Evolutionary conservation across 2,329 filamentous ascomycete species (phyloP).

Genomic region (Exutisphaerella laricina): DNA sequence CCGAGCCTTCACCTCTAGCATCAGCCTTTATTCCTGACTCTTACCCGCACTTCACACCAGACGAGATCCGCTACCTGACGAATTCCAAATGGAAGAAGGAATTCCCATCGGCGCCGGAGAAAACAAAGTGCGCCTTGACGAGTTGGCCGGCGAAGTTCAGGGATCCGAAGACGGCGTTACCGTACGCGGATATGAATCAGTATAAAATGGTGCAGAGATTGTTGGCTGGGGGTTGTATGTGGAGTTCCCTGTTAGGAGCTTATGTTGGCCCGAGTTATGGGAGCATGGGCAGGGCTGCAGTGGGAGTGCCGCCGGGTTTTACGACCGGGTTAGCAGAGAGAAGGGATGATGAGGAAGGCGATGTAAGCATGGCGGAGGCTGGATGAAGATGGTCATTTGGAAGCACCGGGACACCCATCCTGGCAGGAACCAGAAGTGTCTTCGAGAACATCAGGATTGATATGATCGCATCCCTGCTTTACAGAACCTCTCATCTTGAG

Average conservation of each 20-base stretch:
- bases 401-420: not conserved
- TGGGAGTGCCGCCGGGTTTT: slow-evolving; percentile 77
- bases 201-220: slow-evolving; percentile 78
- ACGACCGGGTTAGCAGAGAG: slow-evolving; percentile 5
- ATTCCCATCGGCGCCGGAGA: slow-evolving; percentile 31
- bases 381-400: slow-evolving; percentile 1
- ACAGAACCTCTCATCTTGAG: too few species aligned
- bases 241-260: slow-evolving; percentile 73
- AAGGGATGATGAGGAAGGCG: not conserved
- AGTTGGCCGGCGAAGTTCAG: slow-evolving; percentile 67
- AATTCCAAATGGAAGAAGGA: slow-evolving; percentile 41
- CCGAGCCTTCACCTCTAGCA: slow-evolving; percentile 52
- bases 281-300: slow-evolving; percentile 51
- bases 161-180: slow-evolving; percentile 77
- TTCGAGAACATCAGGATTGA: not conserved
- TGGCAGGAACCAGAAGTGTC: not conserved
- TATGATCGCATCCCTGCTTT: too few species aligned
- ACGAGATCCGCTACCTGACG: slow-evolving; percentile 47
- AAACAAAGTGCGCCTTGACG: slow-evolving; percentile 66
- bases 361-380: slow-evolving; percentile 2
- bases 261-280: slow-evolving; percentile 61
- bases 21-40: slow-evolving; percentile 48
- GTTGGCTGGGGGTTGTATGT: slow-evolving; percentile 67
- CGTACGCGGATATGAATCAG: slow-evolving; percentile 72
- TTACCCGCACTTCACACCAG: slow-evolving; percentile 48